Evolutionary conservation across 129 eudicot genomes (phyloP).

Genomic region (Mikania micrantha): DNA sequence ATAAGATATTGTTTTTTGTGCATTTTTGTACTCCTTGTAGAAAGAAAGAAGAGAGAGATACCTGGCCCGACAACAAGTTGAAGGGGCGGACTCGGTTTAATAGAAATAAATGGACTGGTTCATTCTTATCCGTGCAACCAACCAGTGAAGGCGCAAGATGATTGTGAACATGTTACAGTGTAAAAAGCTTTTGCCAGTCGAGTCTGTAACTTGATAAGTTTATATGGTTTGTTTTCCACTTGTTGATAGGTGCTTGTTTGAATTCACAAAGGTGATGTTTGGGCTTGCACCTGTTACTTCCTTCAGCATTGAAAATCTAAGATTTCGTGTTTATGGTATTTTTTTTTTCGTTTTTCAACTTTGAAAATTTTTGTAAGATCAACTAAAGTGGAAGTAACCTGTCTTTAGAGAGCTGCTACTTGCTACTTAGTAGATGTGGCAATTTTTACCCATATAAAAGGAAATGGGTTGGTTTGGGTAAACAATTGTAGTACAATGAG

Average conservation of each 20-base stretch:
- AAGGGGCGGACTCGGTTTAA: constrained; percentile 35
- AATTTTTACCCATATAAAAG: no score
- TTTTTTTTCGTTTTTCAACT: neutral
- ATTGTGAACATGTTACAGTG: constrained; percentile 20
- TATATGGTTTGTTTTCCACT: no score
- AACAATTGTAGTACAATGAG: no score
- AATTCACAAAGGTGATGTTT: constrained; percentile 15
- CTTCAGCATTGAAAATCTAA: constrained; percentile 4
- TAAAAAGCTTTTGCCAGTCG: constrained; percentile 31
- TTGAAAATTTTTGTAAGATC: no score
- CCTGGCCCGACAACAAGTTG: constrained; percentile 32
- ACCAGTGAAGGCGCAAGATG: constrained; percentile 22
- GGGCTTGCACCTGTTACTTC: constrained; percentile 8
- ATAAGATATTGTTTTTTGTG: no score
- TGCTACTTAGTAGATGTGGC: no score
- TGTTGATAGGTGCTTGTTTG: no score
- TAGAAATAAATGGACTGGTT: constrained; percentile 15
- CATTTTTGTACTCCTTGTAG: constrained; percentile 3
- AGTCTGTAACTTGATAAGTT: constrained; percentile 16
- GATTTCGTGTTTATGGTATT: constrained; percentile 7
- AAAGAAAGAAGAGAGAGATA: constrained; percentile 33
- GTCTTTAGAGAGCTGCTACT: no score
- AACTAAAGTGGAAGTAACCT: no score
- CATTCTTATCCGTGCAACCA: neutral
- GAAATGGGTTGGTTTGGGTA: no score